phyloP scores from a whole-genome alignment of 345 rosid genomes.

The Cochlearia excelsa region DNA sequence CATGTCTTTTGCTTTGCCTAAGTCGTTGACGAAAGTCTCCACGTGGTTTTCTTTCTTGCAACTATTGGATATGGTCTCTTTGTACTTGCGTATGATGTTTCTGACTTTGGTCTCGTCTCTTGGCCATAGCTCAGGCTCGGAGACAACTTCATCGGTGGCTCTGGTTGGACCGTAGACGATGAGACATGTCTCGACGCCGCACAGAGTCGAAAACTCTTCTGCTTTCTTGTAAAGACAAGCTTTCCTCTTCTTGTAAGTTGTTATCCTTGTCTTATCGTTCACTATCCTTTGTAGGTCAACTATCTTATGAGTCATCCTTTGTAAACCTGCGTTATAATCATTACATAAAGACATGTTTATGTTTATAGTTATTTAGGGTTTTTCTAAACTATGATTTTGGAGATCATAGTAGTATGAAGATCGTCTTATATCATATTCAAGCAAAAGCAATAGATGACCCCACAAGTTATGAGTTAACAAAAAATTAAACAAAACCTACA shows the following conservation, averaged over 20 bases:
- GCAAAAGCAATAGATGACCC: too few relatives aligned
- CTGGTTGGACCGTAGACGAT: slow-evolving; percentile 38
- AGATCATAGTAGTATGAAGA: too few relatives aligned
- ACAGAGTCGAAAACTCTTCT: slow-evolving; percentile 37
- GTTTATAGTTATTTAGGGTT: not conserved
- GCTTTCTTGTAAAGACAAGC: slow-evolving; percentile 39
- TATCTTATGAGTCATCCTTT: slow-evolving; percentile 28
- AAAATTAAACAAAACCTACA: not conserved
- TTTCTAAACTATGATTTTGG: too few relatives aligned
- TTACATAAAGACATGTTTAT: not conserved
- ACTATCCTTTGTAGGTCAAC: slow-evolving; percentile 20
- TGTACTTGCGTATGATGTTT: slow-evolving; percentile 31
- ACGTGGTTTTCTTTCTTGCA: slow-evolving; percentile 23
- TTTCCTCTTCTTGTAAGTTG: slow-evolving; percentile 41
- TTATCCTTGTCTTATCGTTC: slow-evolving; percentile 32
- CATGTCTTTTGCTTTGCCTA: slow-evolving; percentile 4
- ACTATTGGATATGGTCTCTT: slow-evolving; percentile 12
- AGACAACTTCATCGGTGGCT: slow-evolving; percentile 16
- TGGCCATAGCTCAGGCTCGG: slow-evolving; percentile 41
- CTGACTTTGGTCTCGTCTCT: slow-evolving; percentile 22
- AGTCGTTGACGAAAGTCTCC: slow-evolving; percentile 26
- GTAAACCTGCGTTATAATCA: slow-evolving; percentile 4
- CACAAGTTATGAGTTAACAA: too few relatives aligned
- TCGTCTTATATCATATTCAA: too few relatives aligned
- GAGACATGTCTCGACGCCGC: slow-evolving; percentile 39